Evolutionary conservation across 257 asterid species (phyloP).

Genomic region (Nyctanthes arbortristis): DNA sequence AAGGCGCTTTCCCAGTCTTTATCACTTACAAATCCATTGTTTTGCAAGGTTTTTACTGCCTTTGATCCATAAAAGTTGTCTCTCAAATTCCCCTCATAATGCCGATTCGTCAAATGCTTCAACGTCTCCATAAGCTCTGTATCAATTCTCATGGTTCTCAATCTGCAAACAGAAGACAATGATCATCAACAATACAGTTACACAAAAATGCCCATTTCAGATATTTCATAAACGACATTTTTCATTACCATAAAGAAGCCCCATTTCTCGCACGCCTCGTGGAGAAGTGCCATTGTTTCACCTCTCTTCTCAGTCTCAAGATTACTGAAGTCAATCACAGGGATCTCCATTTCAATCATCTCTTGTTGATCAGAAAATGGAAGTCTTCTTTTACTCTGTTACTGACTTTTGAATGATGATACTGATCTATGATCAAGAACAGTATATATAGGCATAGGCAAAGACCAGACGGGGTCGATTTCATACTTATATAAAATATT

Average conservation of each 20-base stretch:
- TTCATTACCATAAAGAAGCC: slow-evolving; percentile 80
- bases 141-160: slow-evolving; percentile 76
- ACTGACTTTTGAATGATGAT: slow-evolving; percentile 25
- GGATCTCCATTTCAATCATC: slow-evolving; percentile 68
- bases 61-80: slow-evolving; percentile 47
- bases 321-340: slow-evolving; percentile 67
- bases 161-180: slow-evolving; percentile 48
- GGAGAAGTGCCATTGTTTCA: slow-evolving; percentile 68
- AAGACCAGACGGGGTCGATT: not conserved
- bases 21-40: slow-evolving; percentile 33
- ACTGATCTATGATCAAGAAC: slow-evolving; percentile 16
- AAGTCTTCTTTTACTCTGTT: not conserved
- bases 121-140: slow-evolving; percentile 57
- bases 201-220: not conserved
- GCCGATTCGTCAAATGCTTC: slow-evolving; percentile 57
- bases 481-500: not conserved
- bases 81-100: slow-evolving; percentile 64
- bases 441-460: slow-evolving; percentile 50
- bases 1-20: slow-evolving; percentile 80
- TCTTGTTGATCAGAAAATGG: not conserved
- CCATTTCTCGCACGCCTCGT: slow-evolving; percentile 86
- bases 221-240: not conserved
- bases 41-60: slow-evolving; percentile 47
- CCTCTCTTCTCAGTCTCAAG: slow-evolving; percentile 53
- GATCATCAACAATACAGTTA: not conserved